Conservation (phyloP, 2,329 filamentous ascomycete species). For the Decorospora gaudefroyi region DNA sequence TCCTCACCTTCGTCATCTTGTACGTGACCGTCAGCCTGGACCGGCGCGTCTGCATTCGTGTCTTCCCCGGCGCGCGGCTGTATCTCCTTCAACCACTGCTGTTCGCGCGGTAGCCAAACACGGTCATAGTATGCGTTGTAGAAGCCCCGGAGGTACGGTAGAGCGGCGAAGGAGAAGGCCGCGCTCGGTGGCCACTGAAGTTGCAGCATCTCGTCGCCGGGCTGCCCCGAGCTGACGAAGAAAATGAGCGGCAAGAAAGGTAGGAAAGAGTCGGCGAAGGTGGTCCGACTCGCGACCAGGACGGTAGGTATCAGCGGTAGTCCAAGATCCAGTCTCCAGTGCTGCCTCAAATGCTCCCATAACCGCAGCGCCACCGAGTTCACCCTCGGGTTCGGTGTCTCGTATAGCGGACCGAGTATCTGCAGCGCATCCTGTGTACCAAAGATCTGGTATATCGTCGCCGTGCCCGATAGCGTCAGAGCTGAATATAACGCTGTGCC, state of each 20-base stretch:
- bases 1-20: constrained; percentile 48
- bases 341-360: constrained; percentile 38
- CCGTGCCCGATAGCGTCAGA: constrained; percentile 62
- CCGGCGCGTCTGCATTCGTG: constrained; percentile 19
- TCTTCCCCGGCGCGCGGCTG: constrained; percentile 58
- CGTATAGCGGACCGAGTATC: constrained; percentile 55
- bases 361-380: constrained; percentile 41
- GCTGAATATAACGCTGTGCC: constrained; percentile 53
- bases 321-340: constrained; percentile 61
- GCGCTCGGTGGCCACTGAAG: constrained; percentile 69
- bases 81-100: constrained; percentile 65
- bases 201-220: constrained; percentile 52
- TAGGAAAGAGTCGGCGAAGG: constrained; percentile 65
- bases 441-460: constrained; percentile 68
- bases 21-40: constrained; percentile 25
- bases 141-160: constrained; percentile 67
- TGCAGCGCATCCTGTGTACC: constrained; percentile 63
- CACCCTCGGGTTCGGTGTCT: constrained; percentile 39
- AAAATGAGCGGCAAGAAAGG: constrained; percentile 67
- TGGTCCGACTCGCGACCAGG: constrained; percentile 69
- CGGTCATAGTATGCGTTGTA: constrained; percentile 67
- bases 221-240: constrained; percentile 59
- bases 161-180: constrained; percentile 65
- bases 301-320: constrained; percentile 70
- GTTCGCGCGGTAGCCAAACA: constrained; percentile 62